A percentile compares a stretch with the other conserved stretches of the same genome.
Conservation (phyloP, 2,329 filamentous ascomycete species). For the Stachybotrys elegans region DNA sequence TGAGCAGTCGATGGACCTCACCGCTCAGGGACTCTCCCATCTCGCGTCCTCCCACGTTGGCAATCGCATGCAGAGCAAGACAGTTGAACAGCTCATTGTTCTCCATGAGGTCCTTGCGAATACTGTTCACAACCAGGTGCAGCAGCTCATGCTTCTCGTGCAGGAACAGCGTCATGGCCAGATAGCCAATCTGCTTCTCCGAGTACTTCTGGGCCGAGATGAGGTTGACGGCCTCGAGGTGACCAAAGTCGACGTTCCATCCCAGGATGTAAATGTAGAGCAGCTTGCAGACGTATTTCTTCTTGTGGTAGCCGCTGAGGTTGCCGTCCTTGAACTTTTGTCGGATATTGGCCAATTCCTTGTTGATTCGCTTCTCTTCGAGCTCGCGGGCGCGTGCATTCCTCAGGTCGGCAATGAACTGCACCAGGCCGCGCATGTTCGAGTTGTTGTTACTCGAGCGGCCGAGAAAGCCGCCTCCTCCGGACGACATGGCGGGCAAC, state of each 20-base stretch:
- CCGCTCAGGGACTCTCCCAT: slow-evolving; percentile 92
- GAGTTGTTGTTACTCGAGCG: slow-evolving; percentile 60
- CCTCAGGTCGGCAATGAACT: slow-evolving; percentile 94
- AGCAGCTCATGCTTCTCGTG: slow-evolving; percentile 96
- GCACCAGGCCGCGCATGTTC: slow-evolving; percentile 80
- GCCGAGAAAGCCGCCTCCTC: slow-evolving; percentile 58
- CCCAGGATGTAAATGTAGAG: slow-evolving; percentile 98
- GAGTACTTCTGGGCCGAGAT: slow-evolving; percentile 97
- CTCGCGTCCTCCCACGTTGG: slow-evolving; percentile 92
- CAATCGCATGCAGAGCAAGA: slow-evolving; percentile 91
- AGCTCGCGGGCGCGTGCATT: slow-evolving; percentile 93
- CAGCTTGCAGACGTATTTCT: slow-evolving; percentile 99
- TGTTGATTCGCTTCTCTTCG: slow-evolving; percentile 99
- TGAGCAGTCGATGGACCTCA: slow-evolving; percentile 89
- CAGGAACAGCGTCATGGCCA: slow-evolving; percentile 94
- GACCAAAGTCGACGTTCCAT: slow-evolving; percentile 98
- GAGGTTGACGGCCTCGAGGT: slow-evolving; percentile 95
- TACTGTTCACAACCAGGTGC: slow-evolving; percentile 96
- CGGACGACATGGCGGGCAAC: slow-evolving; percentile 45
- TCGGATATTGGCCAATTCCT: slow-evolving; percentile 95
- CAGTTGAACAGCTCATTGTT: slow-evolving; percentile 98
- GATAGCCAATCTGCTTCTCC: slow-evolving; percentile 98
- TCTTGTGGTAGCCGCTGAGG: slow-evolving; percentile 95
- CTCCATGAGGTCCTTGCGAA: slow-evolving; percentile 90
- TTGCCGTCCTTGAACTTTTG: slow-evolving; percentile 97